Evolutionary conservation across 2,329 filamentous ascomycete genomes (phyloP), one percentile per base, ranked within the genome.

Genomic region (Microthyrium microscopicum): DNA sequence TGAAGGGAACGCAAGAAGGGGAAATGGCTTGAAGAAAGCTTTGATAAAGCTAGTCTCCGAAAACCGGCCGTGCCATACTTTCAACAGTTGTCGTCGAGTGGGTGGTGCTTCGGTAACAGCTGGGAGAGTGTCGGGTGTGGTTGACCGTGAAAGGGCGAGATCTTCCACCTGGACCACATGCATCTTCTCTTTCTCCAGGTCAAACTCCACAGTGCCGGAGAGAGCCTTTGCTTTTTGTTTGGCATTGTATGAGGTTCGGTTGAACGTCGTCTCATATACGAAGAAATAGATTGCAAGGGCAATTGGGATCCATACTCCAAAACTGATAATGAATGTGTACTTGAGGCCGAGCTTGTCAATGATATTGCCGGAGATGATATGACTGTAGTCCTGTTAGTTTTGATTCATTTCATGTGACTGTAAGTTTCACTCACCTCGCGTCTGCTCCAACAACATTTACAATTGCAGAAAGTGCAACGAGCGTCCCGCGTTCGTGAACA

Each of bases 201-300:
- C n/a, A n/a, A n/a, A n/a, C n/a, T n/a, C n/a, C n/a, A n/a, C n/a
- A n/a, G n/a, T n/a, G n/a, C n/a, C n/a, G n/a, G n/a, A n/a, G 12
- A 22, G 16, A 5, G 20, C n/a, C 12, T 17, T 31, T 6, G 29
- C 29, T 8, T 21, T 33, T 17, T 21, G 18, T 29, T n/a, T n/a
- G 15, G 21, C n/a, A 11, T 17, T 9, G 9, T n/a, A 35, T 31
- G 13, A 30, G 24, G 19, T 9, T 19, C 33, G 33, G 16, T 30
- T 18, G 20, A 34, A 61, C 0, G 54, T 55, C 9, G 58, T 63
- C 38, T 63, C 60, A 7, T 57, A 50, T 2, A 61, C 56, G 39
- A 61, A 47, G 43, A 62, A 61, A 40, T 56, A 61, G 39, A 61
- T 59, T 5, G 49, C 40, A 1, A 55, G 41, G 2, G 61, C 35